Base-by-base conservation (phyloP, 2,329 filamentous ascomycete genomes). In the Penicillium sclerotiorum region DNA sequence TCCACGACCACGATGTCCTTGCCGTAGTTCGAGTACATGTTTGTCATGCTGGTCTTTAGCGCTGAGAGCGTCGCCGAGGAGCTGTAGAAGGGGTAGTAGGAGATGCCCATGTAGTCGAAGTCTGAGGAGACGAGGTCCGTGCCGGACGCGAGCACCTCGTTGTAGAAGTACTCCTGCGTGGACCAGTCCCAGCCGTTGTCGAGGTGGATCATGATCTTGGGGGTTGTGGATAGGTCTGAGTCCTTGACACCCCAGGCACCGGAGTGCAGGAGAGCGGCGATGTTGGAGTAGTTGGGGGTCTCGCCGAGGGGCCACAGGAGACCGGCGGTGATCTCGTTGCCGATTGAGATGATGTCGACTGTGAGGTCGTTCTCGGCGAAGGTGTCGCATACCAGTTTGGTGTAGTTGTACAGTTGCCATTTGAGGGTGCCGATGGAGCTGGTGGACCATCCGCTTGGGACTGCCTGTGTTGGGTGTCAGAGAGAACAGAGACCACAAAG, bases 151-250 rank as follows among this genome's bases (percentile, higher is more conserved):
- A 87, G 73, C 0, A 86, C 78, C 2, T 73, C 74, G 20, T 78
- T 77, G 70, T 89, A 90, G 68, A 82, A 88, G 73, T 78, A 85
- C 53, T 86, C 71, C 64, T 89, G 86, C 2, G 80, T 80, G 3
- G 70, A 74, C 83, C 82, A 88, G 55, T 86, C 79, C 84, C 86
- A 90, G n/a, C 87, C 87, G 61, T 88, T 86, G 66, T 90, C 86
- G 3, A 89, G 77, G 61, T 90, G 87, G 33, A 90, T 81, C 83
- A 90, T 84, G 67, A 89, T 88, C 64, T 85, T 81, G 1, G 86
- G 84, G 54, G 80, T 77, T 0, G 79, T 75, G 33, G 66, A 67
- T 21, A 87, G 71, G 3, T 69, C 73, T 4, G 82, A 86, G 60
- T 87, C 83, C 60, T 84, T 86, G 61, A 90, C 78, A 2, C 82